Conservation (phyloP, 768 basidiomycete species). For the Daedaleopsis nitida region DNA sequence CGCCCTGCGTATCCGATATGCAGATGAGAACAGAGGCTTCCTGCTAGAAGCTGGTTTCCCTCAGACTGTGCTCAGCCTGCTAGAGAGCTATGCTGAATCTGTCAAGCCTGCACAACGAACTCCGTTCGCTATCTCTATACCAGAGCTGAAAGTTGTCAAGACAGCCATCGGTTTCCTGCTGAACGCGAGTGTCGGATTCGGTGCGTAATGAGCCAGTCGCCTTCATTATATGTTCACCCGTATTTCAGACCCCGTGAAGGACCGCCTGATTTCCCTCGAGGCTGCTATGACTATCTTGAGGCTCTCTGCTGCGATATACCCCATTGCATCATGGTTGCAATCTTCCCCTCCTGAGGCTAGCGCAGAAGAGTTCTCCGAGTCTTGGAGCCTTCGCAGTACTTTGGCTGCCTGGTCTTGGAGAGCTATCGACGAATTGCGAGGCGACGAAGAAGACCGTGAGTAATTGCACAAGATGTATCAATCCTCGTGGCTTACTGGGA, state of each 20-base stretch:
- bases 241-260: conserved; percentile 66
- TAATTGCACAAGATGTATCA: not conserved
- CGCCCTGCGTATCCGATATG: not conserved
- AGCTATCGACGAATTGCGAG: conserved; percentile 69
- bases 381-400: conserved; percentile 65
- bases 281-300: conserved; percentile 69
- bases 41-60: conserved; percentile 74
- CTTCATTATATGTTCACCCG: not conserved
- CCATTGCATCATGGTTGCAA: conserved; percentile 64
- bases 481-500: not conserved
- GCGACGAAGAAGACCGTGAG: conserved; percentile 55
- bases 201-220: conserved; percentile 40
- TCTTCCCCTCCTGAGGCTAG: conserved; percentile 13
- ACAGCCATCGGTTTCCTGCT: conserved; percentile 79
- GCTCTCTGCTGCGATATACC: conserved; percentile 69
- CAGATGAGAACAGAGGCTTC: conserved; percentile 75
- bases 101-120: conserved; percentile 42
- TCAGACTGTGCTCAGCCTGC: conserved; percentile 62
- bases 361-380: conserved; percentile 44
- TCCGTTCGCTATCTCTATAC: conserved; percentile 54
- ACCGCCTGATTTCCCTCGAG: conserved; percentile 66
- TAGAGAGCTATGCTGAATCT: conserved; percentile 61
- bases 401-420: conserved; percentile 81
- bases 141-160: conserved; percentile 72
- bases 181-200: conserved; percentile 77